Percentiles rank a stretch among this genome's conserved stretches.
Evolutionary conservation across 2,329 filamentous ascomycete genomes (phyloP).

Genomic region (Gnomoniopsis smithogilvyi): DNA sequence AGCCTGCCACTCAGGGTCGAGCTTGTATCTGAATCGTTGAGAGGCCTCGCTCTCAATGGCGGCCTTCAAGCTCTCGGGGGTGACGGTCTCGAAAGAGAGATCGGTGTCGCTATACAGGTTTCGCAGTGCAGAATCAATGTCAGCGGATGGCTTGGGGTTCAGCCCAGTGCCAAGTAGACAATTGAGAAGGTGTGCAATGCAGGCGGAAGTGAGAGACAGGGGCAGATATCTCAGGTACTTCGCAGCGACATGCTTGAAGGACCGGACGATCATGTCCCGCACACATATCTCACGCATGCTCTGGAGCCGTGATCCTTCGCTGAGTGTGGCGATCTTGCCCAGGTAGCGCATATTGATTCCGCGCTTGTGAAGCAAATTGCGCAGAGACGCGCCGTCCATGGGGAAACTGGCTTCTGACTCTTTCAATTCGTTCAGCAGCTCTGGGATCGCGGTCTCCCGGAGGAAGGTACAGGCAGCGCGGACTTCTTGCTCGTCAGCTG

Average conservation of each 20-base stretch:
- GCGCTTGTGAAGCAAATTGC: constrained; percentile 86
- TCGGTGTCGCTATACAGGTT: constrained; percentile 78
- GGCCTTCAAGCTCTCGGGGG: constrained; percentile 65
- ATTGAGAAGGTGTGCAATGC: constrained; percentile 85
- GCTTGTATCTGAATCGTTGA: constrained; percentile 72
- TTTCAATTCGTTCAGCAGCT: constrained; percentile 79
- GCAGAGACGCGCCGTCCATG: constrained; percentile 94
- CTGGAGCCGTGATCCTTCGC: constrained; percentile 67
- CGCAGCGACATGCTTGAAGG: constrained; percentile 89
- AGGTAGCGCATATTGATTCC: constrained; percentile 97
- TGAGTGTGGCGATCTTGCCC: constrained; percentile 74
- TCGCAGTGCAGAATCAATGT: constrained; percentile 72
- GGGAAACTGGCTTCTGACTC: constrained; percentile 95
- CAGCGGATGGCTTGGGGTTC: constrained; percentile 74
- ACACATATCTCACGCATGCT: constrained; percentile 74
- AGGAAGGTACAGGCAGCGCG: constrained; percentile 79
- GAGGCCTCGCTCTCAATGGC: constrained; percentile 70
- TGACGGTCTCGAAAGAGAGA: constrained; percentile 75
- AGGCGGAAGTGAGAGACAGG: constrained; percentile 73
- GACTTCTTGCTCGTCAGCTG: constrained; percentile 83
- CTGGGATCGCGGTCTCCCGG: constrained; percentile 74
- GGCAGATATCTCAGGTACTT: constrained; percentile 77
- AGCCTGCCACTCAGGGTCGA: constrained; percentile 66
- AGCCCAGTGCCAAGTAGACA: constrained; percentile 78
- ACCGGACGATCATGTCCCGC: constrained; percentile 93